These are phyloP conservation scores for Clitocybe nebularis DNA, from an alignment of 1,284 basidiomycete genomes.

Conservation along the genomic window DNA sequence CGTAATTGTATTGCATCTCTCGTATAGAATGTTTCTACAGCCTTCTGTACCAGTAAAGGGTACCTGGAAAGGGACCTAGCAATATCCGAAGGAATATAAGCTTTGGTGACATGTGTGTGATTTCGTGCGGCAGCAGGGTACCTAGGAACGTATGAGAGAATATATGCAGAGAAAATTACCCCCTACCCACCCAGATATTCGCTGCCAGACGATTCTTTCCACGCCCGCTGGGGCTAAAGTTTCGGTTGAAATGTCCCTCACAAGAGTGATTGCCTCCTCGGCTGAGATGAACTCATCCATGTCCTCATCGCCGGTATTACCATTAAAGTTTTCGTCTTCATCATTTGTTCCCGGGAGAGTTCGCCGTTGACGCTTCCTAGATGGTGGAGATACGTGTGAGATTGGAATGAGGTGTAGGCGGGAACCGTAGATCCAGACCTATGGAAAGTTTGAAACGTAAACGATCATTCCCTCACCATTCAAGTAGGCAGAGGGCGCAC, in stretches of 20 bases:
- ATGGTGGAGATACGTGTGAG: constrained; percentile 62
- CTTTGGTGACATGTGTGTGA: constrained; percentile 80
- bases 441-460: constrained; percentile 23
- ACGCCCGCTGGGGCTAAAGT: constrained; percentile 61
- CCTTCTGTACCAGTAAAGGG: constrained; percentile 77
- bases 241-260: constrained; percentile 47
- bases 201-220: constrained; percentile 61
- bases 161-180: constrained; percentile 1
- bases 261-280: constrained; percentile 63
- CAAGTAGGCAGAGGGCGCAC: constrained; percentile 47
- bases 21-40: constrained; percentile 90
- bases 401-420: constrained; percentile 86
- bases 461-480: constrained; percentile 29
- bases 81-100: constrained; percentile 76
- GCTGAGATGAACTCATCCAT: constrained; percentile 52
- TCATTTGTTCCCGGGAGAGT: constrained; percentile 35
- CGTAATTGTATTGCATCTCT: constrained; percentile 85
- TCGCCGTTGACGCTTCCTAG: constrained; percentile 48
- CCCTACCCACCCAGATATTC: constrained; percentile 56
- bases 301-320: constrained; percentile 38
- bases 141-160: constrained; percentile 32
- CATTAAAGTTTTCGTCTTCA: constrained; percentile 48
- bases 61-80: constrained; percentile 65
- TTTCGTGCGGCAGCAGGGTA: constrained; percentile 67
- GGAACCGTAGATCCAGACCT: constrained; percentile 90